Evolutionary conservation across 306 rosid species (phyloP).

Genomic region (Morella rubra): DNA sequence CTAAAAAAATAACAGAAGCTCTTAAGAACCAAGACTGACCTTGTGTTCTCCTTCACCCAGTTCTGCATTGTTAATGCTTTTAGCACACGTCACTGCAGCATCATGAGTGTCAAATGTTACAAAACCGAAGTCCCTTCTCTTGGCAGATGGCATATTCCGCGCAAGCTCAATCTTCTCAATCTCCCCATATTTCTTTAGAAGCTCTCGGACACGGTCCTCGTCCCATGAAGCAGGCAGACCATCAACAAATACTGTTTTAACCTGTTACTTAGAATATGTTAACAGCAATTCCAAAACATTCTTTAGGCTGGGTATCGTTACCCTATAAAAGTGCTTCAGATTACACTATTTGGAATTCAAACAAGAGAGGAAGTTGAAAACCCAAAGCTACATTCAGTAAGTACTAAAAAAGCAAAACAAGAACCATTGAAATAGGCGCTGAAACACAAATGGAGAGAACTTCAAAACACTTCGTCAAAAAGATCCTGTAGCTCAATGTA

Average conservation of each 20-base stretch:
- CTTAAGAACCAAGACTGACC: constrained; percentile 47
- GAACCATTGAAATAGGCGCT: neutral
- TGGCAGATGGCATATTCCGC: constrained; percentile 96
- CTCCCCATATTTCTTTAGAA: constrained; percentile 77
- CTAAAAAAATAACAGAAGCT: neutral
- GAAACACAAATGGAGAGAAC: neutral
- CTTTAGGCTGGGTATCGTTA: neutral
- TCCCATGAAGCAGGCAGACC: constrained; percentile 93
- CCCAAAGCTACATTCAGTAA: neutral
- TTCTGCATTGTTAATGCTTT: constrained; percentile 82
- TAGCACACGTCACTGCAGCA: constrained; percentile 87
- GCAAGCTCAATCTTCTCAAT: constrained; percentile 89
- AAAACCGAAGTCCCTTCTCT: constrained; percentile 95
- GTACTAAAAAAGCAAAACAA: neutral
- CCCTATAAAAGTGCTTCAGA: neutral
- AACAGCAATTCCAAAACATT: constrained; percentile 25
- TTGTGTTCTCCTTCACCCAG: constrained; percentile 88
- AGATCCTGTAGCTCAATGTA: neutral
- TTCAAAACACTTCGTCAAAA: neutral
- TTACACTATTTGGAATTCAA: neutral
- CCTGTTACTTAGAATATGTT: constrained; percentile 52
- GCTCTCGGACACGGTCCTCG: constrained; percentile 68
- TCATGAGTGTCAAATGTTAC: constrained; percentile 85
- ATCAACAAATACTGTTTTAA: constrained; percentile 95
- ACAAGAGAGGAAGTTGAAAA: neutral